Conservation (phyloP, 139 green algal species). For the Picochlorum costavermella region DNA sequence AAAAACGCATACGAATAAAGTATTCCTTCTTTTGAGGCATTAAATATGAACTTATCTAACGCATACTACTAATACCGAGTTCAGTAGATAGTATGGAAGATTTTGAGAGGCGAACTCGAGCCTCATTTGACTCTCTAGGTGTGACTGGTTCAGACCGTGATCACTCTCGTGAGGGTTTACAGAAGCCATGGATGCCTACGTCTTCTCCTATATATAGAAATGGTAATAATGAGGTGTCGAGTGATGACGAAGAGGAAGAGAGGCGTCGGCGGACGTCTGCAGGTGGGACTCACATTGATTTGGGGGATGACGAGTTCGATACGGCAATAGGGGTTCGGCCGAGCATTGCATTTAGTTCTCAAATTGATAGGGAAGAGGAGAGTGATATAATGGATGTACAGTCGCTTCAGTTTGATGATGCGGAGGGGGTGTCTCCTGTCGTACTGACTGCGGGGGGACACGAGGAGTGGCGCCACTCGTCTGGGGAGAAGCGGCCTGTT, state of each 20-base stretch:
- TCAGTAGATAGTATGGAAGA: too few relatives aligned
- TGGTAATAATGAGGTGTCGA: not conserved
- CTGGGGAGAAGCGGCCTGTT: too few relatives aligned
- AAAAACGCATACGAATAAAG: too few relatives aligned
- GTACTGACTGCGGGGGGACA: not conserved
- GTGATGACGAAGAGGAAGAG: slow-evolving; percentile 12
- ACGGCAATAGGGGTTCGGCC: slow-evolving; percentile 14
- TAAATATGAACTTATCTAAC: too few relatives aligned
- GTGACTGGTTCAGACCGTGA: too few relatives aligned
- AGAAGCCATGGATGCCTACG: not conserved
- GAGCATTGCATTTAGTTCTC: slow-evolving; percentile 19
- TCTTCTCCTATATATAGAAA: not conserved
- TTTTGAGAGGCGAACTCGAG: too few relatives aligned
- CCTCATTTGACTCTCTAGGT: too few relatives aligned
- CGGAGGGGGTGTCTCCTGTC: not conserved
- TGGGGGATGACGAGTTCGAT: slow-evolving; percentile 11
- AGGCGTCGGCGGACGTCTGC: slow-evolving; percentile 3
- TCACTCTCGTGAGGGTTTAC: not conserved
- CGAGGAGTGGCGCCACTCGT: not conserved
- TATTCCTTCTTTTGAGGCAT: too few relatives aligned
- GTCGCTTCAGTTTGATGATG: slow-evolving; percentile 2
- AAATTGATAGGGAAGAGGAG: slow-evolving; percentile 36
- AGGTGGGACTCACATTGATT: slow-evolving; percentile 11
- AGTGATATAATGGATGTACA: slow-evolving; percentile 15
- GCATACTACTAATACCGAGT: too few relatives aligned